These are phyloP conservation scores for Taxillus chinensis DNA, from an alignment of 164 flowering plant species.

Conservation along the genomic window DNA sequence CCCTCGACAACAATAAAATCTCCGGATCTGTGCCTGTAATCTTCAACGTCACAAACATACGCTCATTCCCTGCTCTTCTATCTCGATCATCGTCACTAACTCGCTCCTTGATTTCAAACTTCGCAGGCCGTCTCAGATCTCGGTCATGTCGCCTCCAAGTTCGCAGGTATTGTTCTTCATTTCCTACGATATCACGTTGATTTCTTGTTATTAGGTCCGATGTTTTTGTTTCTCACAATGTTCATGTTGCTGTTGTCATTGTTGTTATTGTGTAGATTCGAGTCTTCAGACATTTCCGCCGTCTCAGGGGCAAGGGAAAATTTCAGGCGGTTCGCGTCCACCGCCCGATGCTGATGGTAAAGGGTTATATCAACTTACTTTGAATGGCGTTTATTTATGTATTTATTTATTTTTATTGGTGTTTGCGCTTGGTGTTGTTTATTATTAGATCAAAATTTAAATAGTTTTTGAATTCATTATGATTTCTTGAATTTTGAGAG, in stretches of 20 bases:
- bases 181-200: background rate
- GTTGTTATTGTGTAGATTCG: constrained; percentile 39
- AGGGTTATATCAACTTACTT: background rate
- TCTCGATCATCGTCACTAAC: background rate
- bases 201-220: background rate
- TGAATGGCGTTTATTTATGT: too few species aligned
- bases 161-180: constrained; percentile 30
- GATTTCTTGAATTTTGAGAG: too few species aligned
- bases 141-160: constrained; percentile 55
- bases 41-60: background rate
- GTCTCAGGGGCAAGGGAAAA: constrained; percentile 65
- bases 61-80: background rate
- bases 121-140: constrained; percentile 76
- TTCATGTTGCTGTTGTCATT: background rate
- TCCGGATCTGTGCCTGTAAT: constrained; percentile 94
- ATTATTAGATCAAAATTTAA: too few species aligned
- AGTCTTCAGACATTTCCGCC: constrained; percentile 85
- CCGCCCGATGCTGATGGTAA: constrained; percentile 95
- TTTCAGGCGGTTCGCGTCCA: constrained; percentile 54
- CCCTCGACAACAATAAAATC: constrained; percentile 65
- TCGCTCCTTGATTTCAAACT: background rate
- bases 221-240: background rate
- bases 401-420: too few species aligned
- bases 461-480: too few species aligned
- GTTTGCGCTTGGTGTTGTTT: too few species aligned